Evolutionary conservation across 148 eudicot genomes (phyloP).

Genomic region (Camellia granthamiana): DNA sequence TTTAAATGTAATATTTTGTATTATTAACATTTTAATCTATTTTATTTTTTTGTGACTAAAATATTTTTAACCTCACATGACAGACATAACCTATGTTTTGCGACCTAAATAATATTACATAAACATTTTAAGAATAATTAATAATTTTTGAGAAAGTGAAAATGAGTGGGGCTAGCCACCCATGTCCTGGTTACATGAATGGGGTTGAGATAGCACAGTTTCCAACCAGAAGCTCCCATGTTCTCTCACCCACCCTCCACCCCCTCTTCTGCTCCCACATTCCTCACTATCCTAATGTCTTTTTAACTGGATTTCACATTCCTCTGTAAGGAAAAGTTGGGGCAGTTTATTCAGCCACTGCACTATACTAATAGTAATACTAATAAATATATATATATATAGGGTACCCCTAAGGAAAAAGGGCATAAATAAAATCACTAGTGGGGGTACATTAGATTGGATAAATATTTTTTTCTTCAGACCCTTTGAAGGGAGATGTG

Average conservation of each 20-base stretch:
- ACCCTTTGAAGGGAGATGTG: neutral
- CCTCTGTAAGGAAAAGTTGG: neutral
- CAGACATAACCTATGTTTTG: no score
- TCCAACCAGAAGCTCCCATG: constrained; percentile 14
- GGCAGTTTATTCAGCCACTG: neutral
- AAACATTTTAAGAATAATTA: no score
- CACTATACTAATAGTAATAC: no score
- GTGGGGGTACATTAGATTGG: neutral
- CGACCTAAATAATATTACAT: no score
- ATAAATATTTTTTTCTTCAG: neutral
- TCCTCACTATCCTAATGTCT: neutral
- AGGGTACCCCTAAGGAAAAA: neutral
- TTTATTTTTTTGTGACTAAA: no score
- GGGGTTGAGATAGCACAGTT: neutral
- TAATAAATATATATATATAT: neutral
- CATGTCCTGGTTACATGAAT: constrained; percentile 5
- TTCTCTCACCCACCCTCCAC: constrained; percentile 10
- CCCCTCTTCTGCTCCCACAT: neutral
- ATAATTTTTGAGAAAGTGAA: neutral
- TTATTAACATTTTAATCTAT: no score
- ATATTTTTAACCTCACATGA: no score
- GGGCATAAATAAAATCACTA: constrained; percentile 3
- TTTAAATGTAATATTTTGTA: no score
- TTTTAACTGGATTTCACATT: constrained; percentile 12
- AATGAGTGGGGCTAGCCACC: neutral